Evolutionary conservation across 768 basidiomycete genomes (phyloP).

Genomic region (Panaeolus papilionaceus): DNA sequence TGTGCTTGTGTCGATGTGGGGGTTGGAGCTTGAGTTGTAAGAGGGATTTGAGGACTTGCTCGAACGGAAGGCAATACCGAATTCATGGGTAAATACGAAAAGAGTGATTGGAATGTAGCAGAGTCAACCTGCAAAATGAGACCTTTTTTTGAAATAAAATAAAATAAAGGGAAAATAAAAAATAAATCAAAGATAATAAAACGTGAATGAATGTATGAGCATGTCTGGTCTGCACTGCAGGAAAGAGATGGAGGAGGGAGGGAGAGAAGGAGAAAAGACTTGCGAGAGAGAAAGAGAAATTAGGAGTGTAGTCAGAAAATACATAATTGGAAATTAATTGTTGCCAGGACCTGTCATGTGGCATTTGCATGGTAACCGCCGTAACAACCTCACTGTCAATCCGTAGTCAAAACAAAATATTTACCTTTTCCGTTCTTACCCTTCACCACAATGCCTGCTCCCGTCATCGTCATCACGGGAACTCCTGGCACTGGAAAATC

Average conservation of each 20-base stretch:
- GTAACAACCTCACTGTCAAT: neutral
- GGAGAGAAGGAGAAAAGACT: neutral
- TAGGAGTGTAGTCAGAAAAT: neutral
- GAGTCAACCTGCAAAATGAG: conserved; percentile 3
- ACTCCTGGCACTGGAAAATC: conserved; percentile 98
- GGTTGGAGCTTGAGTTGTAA: conserved; percentile 8
- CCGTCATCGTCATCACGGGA: conserved; percentile 86
- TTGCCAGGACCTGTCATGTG: conserved; percentile 2
- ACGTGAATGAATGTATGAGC: neutral
- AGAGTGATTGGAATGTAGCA: neutral
- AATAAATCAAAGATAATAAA: neutral
- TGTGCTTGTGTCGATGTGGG: conserved; percentile 22
- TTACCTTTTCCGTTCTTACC: conserved; percentile 5
- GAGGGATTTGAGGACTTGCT: conserved; percentile 16
- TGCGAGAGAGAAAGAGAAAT: neutral
- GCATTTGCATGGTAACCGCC: neutral
- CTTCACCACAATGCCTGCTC: conserved; percentile 38
- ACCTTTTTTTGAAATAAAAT: neutral
- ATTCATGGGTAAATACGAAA: conserved; percentile 7
- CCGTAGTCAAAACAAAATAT: neutral
- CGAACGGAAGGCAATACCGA: neutral
- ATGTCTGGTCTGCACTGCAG: conserved; percentile 10
- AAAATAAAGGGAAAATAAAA: neutral
- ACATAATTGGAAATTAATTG: conserved; percentile 6
- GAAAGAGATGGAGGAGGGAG: neutral